These are phyloP conservation scores for Phlyctochytrium bullatum DNA, from an alignment of 192 early-diverging fungal genomes.

Conservation along the genomic window DNA sequence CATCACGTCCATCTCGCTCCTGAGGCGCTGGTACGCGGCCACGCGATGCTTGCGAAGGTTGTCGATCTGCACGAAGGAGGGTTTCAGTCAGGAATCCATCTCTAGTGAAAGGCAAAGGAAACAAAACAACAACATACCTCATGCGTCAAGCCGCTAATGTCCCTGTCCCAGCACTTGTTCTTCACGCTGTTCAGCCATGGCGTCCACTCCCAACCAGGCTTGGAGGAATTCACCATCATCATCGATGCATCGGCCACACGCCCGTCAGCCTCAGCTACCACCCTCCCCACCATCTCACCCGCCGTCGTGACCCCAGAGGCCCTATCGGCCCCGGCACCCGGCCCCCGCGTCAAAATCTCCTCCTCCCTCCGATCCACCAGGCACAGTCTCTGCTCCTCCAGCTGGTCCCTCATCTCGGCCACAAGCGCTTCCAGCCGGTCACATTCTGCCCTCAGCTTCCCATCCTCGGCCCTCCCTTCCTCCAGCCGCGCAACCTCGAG, in stretches of 20 bases:
- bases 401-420: constrained; percentile 31
- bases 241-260: no score
- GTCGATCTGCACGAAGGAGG: constrained; percentile 12
- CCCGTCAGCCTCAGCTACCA: constrained; percentile 4
- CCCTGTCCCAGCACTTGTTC: constrained; percentile 34
- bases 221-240: no score
- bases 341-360: background rate
- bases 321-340: background rate
- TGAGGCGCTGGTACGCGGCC: constrained; percentile 23
- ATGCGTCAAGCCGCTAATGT: constrained; percentile 31
- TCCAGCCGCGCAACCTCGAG: constrained; percentile 33
- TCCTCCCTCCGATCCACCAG: constrained; percentile 1
- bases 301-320: background rate
- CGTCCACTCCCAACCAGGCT: constrained; percentile 44
- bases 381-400: constrained; percentile 33
- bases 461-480: constrained; percentile 5
- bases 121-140: constrained; percentile 26
- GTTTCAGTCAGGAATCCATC: background rate
- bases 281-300: background rate
- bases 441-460: constrained; percentile 6
- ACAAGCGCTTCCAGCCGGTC: constrained; percentile 15
- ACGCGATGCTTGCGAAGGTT: constrained; percentile 23
- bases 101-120: background rate
- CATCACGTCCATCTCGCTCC: constrained; percentile 18
- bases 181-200: constrained; percentile 35